Evolutionary conservation across 2,329 filamentous ascomycete genomes (phyloP), one percentile per base, ranked within the genome.

Genomic region (Clarireedia sp.): DNA sequence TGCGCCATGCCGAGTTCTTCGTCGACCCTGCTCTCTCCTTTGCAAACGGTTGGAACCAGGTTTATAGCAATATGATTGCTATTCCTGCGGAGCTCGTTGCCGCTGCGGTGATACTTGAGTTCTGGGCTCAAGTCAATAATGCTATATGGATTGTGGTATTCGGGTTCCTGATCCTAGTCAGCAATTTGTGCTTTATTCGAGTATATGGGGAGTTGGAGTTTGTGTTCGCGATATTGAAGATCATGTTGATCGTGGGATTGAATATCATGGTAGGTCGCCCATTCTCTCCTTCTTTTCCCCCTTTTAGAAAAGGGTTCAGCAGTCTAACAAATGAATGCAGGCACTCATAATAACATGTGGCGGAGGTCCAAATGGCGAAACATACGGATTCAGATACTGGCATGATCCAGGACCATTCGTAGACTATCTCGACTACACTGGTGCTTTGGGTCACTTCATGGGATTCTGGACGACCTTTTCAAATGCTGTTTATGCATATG

Each of bases 341-440:
- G 79, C 63, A 2, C 53, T 69, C 10, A 54, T 70, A 7, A 63
- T 71, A 26, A 63, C 64, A 63, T 74, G 85, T 0, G 83, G 83
- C 24, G 83, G 82, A 48, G 75, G 82, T 1, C 77, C 82, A 0
- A 80, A 79, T 5, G 77, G 76, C 0, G 74, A 78, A 19, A 73
- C 78, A 3, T 75, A 82, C 53, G 86, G 86, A 2, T 89, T 89
- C 67, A 70, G 52, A 16, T 64, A 64, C 40, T 64, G 60, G 63
- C 58, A 69, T 79, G 50, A 59, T 37, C 86, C 86, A 0, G 85
- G 83, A 1, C 82, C 84, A 0, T 85, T 87, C 62, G 81, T 84
- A 33, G 79, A 85, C 61, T 81, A 85, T 64, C 78, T 87, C 10
- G 53, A 38, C 9, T 86, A 29, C 75, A 72, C 71, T 0, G 82